Evolutionary conservation across 1,284 basidiomycete genomes (phyloP), one percentile per base, ranked within the genome.

Genomic region (Cryptococcus floricola): DNA sequence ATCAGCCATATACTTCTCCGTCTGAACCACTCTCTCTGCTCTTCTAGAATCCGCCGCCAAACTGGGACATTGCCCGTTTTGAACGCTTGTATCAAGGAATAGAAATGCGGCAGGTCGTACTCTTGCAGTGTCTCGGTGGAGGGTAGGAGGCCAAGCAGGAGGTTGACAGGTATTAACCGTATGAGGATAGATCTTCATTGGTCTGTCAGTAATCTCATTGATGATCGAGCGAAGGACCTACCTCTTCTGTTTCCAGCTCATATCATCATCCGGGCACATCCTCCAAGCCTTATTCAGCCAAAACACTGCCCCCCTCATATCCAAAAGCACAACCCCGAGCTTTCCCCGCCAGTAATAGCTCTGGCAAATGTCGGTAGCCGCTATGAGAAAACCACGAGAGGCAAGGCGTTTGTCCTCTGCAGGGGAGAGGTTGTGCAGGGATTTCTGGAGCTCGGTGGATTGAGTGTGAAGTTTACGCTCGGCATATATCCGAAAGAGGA

Each of bases 181-280:
- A 78, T 73, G 9, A 79, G 67, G n/a, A 80, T 78, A 1, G 75
- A 65, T 46, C 78, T 78, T 61, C 18, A 23, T 23, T 5, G 13
- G 13, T 25, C 27, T 1, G 48, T 50, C 9, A 50, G 38, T 5
- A 13, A 13, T 7, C 1, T 7, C 47, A 25, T 27, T 25, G 14
- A 5, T 13, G 46, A n/a, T 28, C 13, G 9, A 4, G 31, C 23
- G 10, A 4, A 28, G 28, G 45, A 58, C 68, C 39, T 39, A 71
- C 73, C 72, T 52, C 39, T 62, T 48, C 48, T 74, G 73, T 48
- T 67, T 60, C 62, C 62, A 70, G 5, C 56, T 60, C 10, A 43
- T 50, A 28, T 59, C 48, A 49, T 53, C 56, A 18, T 49, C 50
- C 3, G 73, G 71, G 55, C 65, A 67, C 7, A 54, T 39, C 28